phyloP scores from a whole-genome alignment of 148 eudicot species.

The Rhododendron vialii region DNA sequence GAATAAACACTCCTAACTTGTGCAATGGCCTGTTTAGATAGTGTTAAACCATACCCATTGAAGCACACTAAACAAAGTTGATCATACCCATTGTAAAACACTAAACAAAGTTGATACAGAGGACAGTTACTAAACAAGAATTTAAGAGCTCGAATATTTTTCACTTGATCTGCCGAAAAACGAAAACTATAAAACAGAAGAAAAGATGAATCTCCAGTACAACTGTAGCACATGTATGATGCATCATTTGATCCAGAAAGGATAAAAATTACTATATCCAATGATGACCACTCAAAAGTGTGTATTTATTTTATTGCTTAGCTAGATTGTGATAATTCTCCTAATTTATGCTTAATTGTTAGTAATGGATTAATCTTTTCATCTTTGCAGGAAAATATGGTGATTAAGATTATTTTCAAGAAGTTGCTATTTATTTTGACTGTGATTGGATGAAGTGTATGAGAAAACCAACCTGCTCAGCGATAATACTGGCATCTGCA shows the following conservation, averaged over 20 bases:
- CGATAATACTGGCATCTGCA: constrained; percentile 90
- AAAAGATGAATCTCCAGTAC: not conserved
- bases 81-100: not conserved
- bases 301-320: too few relatives aligned
- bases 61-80: not conserved
- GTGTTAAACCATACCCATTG: not conserved
- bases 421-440: not conserved
- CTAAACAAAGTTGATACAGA: too few relatives aligned
- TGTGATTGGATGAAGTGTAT: too few relatives aligned
- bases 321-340: too few relatives aligned
- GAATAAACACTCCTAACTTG: constrained; percentile 98
- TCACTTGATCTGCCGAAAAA: not conserved
- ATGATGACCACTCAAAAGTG: too few relatives aligned
- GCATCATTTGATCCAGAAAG: constrained; percentile 7
- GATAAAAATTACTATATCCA: not conserved
- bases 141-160: not conserved
- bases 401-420: too few relatives aligned
- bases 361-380: too few relatives aligned
- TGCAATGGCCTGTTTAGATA: constrained; percentile 71
- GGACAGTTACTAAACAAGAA: not conserved
- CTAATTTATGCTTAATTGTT: too few relatives aligned
- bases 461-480: constrained; percentile 73
- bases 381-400: too few relatives aligned
- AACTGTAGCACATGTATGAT: not conserved
- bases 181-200: not conserved